These are phyloP conservation scores for Clarireedia sp. DNA, from an alignment of 2,329 filamentous ascomycete genomes.

Conservation along the genomic window DNA sequence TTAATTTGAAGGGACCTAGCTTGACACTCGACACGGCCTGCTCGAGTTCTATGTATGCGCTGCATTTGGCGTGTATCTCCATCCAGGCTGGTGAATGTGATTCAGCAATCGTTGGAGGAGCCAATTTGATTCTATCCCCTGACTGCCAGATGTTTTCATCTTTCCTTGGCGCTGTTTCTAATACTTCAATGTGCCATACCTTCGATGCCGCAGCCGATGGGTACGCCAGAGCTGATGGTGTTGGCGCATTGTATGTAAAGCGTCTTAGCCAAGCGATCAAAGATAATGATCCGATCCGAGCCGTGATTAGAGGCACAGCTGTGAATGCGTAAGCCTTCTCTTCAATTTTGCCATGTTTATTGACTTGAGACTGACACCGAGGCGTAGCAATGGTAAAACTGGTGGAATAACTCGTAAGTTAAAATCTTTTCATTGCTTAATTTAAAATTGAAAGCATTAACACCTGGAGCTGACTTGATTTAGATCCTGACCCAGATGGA, in stretches of 20 bases:
- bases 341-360: too few relatives aligned
- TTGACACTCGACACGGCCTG: constrained; percentile 41
- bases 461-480: background rate
- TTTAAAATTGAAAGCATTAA: background rate
- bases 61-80: constrained; percentile 36
- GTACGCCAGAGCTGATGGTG: constrained; percentile 39
- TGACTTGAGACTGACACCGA: too few relatives aligned
- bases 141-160: background rate
- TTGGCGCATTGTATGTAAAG: constrained; percentile 36
- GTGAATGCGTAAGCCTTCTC: constrained; percentile 36
- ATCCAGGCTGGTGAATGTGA: constrained; percentile 34
- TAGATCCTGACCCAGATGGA: constrained; percentile 38
- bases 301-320: constrained; percentile 35
- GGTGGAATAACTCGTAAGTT: too few relatives aligned
- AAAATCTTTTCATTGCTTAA: constrained; percentile 34
- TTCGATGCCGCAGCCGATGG: constrained; percentile 28
- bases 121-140: constrained; percentile 14
- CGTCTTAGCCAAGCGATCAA: constrained; percentile 33
- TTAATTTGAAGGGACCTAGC: constrained; percentile 28
- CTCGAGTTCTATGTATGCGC: constrained; percentile 34
- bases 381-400: too few relatives aligned
- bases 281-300: constrained; percentile 36
- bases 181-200: constrained; percentile 3
- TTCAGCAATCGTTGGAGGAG: constrained; percentile 24
- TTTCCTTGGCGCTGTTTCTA: constrained; percentile 31